Conservation (phyloP, 1,284 basidiomycete species). For the Rhodotorula sp. region DNA sequence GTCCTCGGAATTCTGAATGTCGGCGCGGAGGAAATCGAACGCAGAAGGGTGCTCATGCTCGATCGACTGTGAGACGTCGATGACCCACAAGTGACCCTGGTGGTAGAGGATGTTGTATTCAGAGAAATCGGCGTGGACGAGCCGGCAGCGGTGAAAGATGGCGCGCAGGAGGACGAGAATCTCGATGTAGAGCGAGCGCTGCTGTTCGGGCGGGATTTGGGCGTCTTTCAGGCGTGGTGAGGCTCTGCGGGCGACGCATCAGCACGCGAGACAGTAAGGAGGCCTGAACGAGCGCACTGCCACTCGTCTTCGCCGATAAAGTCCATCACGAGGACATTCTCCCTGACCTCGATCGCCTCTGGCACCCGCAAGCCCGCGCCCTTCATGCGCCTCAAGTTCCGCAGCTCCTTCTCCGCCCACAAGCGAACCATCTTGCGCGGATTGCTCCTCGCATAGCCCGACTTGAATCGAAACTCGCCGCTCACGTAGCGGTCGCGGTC, state of each 20-base stretch:
- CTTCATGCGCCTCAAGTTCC: slow-evolving; percentile 82
- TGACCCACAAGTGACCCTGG: slow-evolving; percentile 75
- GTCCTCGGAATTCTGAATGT: slow-evolving; percentile 89
- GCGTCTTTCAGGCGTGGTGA: slow-evolving; percentile 90
- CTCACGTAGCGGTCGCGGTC: slow-evolving; percentile 89
- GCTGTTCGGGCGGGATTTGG: slow-evolving; percentile 58
- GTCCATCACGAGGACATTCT: slow-evolving; percentile 95
- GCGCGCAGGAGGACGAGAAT: slow-evolving; percentile 74
- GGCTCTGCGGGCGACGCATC: slow-evolving; percentile 57
- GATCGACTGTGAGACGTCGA: slow-evolving; percentile 97
- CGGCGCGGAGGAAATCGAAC: slow-evolving; percentile 90
- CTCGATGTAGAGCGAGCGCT: slow-evolving; percentile 69
- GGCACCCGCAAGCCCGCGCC: slow-evolving; percentile 82
- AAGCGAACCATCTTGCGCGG: slow-evolving; percentile 98
- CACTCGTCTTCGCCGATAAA: slow-evolving; percentile 84
- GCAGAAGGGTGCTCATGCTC: slow-evolving; percentile 97
- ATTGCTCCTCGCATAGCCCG: slow-evolving; percentile 87
- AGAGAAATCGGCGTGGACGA: slow-evolving; percentile 96
- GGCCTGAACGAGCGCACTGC: slow-evolving; percentile 52
- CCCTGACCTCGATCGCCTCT: slow-evolving; percentile 84
- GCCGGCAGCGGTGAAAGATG: slow-evolving; percentile 85
- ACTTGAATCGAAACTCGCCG: slow-evolving; percentile 84
- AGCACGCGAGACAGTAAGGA: neutral
- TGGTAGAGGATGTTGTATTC: slow-evolving; percentile 93
- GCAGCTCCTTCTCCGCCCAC: slow-evolving; percentile 99